phyloP scores from a whole-genome alignment of 2,329 filamentous ascomycete species.

The Trichoderma koningii region DNA sequence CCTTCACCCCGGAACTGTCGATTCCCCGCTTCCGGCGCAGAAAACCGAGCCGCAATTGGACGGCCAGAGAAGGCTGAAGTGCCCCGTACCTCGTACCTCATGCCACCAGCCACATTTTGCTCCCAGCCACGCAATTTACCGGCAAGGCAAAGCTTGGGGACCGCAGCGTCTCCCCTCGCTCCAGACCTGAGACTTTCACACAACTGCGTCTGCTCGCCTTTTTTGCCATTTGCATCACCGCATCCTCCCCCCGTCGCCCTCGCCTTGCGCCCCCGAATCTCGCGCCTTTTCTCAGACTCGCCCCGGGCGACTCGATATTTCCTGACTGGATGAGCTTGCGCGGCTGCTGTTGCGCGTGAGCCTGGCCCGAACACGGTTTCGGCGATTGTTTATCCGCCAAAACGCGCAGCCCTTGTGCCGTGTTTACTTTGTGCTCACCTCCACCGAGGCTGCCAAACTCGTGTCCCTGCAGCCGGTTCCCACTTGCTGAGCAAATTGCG shows the following conservation, averaged over 20 bases:
- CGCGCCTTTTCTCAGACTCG: constrained; percentile 32
- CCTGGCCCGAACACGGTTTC: constrained; percentile 34
- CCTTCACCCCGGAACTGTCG: too few species aligned
- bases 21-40: constrained; percentile 6
- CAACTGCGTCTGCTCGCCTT: constrained; percentile 26
- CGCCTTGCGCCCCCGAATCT: constrained; percentile 30
- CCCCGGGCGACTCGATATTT: constrained; percentile 32
- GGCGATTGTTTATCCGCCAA: constrained; percentile 38
- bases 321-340: constrained; percentile 38
- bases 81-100: neutral
- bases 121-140: constrained; percentile 46
- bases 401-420: constrained; percentile 38
- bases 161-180: constrained; percentile 37
- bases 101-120: constrained; percentile 17
- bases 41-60: neutral
- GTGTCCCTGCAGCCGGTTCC: constrained; percentile 22
- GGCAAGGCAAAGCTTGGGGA: constrained; percentile 32
- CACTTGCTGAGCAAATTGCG: constrained; percentile 11
- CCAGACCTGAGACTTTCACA: constrained; percentile 30
- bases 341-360: constrained; percentile 38
- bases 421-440: constrained; percentile 37
- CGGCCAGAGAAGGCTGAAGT: neutral
- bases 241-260: constrained; percentile 26
- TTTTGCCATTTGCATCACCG: constrained; percentile 26
- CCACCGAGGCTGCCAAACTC: constrained; percentile 31